These are phyloP conservation scores for Postia placenta DNA, from an alignment of 768 basidiomycete genomes.

Conservation along the genomic window DNA sequence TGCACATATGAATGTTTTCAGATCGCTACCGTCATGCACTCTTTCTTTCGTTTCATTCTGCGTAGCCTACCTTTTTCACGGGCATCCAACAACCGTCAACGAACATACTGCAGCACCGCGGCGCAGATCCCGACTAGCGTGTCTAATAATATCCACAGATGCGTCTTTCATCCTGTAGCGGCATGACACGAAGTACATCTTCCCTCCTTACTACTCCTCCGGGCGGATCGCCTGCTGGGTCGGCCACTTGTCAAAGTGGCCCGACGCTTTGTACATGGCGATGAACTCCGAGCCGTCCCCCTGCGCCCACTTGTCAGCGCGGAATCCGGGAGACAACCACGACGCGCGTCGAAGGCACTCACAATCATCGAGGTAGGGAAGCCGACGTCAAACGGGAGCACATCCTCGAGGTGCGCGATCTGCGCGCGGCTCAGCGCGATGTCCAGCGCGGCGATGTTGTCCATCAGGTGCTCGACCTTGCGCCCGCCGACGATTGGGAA, in stretches of 20 bases:
- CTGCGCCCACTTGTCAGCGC: conserved; percentile 1
- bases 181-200: too few species aligned
- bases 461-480: conserved; percentile 41
- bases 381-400: conserved; percentile 37
- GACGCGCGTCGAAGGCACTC: conserved; percentile 1
- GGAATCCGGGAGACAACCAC: not conserved
- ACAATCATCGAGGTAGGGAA: conserved; percentile 32
- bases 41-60: too few species aligned
- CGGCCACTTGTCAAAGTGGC: conserved; percentile 20
- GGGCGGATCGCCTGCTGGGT: conserved; percentile 14
- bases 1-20: too few species aligned
- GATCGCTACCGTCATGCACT: too few species aligned
- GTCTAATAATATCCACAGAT: too few species aligned
- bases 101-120: too few species aligned
- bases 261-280: conserved; percentile 7
- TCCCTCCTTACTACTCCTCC: too few species aligned
- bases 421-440: conserved; percentile 37
- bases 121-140: too few species aligned
- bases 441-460: conserved; percentile 41
- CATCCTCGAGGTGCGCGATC: conserved; percentile 35
- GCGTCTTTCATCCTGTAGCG: too few species aligned
- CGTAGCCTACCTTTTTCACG: too few species aligned
- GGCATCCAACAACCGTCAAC: too few species aligned
- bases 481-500: conserved; percentile 46
- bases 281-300: conserved; percentile 12